phyloP scores from a whole-genome alignment of 1,139 yeast genomes.

The Diutina pseudorugosa region DNA sequence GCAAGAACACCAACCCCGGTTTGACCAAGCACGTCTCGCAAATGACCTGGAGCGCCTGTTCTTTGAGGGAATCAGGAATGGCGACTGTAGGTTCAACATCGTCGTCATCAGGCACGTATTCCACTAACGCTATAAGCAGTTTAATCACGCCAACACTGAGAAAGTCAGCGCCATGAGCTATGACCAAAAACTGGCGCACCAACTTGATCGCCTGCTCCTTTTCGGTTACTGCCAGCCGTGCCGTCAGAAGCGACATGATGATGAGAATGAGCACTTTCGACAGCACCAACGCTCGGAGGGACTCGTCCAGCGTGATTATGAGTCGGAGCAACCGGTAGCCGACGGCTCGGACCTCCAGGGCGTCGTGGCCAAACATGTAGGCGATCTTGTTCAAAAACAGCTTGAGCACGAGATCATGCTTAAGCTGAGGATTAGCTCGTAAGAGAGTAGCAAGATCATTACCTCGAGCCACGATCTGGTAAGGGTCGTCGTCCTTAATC shows the following conservation, averaged over 20 bases:
- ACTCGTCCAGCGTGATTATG: conserved; percentile 41
- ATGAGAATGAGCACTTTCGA: conserved; percentile 50
- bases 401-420: conserved; percentile 52
- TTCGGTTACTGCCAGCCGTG: conserved; percentile 41
- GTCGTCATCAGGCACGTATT: conserved; percentile 8
- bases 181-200: conserved; percentile 47
- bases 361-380: conserved; percentile 43
- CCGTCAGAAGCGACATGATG: conserved; percentile 51
- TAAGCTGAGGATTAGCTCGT: conserved; percentile 47
- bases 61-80: not conserved
- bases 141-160: conserved; percentile 58
- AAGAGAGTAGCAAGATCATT: conserved; percentile 51
- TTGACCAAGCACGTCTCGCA: conserved; percentile 54
- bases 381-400: conserved; percentile 52
- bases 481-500: conserved; percentile 26
- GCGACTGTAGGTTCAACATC: not conserved
- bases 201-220: conserved; percentile 72
- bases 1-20: conserved; percentile 48
- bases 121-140: conserved; percentile 57
- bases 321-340: conserved; percentile 69
- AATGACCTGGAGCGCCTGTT: conserved; percentile 46
- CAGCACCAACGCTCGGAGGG: conserved; percentile 34
- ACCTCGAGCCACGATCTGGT: conserved; percentile 36
- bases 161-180: conserved; percentile 43
- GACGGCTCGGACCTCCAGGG: conserved; percentile 57